phyloP scores from a whole-genome alignment of 331 rosid genomes.

The Rhamnella rubrinervis region DNA sequence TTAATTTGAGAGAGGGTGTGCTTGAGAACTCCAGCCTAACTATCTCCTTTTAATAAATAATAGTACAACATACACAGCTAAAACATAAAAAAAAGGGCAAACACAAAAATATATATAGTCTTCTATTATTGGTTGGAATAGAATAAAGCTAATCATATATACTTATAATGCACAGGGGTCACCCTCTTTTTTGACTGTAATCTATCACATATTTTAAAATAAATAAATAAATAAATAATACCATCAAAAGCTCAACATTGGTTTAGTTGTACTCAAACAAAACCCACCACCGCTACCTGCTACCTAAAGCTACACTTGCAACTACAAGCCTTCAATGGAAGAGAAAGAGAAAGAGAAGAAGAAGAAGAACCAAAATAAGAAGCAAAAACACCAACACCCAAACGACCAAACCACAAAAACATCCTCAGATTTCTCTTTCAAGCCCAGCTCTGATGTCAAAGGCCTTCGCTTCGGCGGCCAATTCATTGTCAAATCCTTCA shows the following conservation, averaged over 20 bases:
- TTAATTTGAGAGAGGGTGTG: neutral
- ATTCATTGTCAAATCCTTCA: constrained; percentile 87
- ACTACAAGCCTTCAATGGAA: constrained; percentile 44
- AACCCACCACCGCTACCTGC: constrained; percentile 22
- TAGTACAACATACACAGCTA: too few species aligned
- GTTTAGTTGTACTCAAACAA: constrained; percentile 24
- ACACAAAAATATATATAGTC: neutral
- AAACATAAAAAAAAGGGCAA: too few species aligned
- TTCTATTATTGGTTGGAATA: neutral
- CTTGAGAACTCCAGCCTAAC: constrained; percentile 1
- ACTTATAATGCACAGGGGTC: neutral
- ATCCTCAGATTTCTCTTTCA: constrained; percentile 88
- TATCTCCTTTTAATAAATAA: neutral
- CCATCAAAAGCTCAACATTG: constrained; percentile 22
- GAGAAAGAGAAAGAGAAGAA: constrained; percentile 67
- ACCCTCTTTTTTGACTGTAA: constrained; percentile 27
- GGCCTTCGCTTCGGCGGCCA: constrained; percentile 94
- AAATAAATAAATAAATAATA: neutral
- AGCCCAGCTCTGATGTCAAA: constrained; percentile 77
- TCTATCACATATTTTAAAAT: neutral
- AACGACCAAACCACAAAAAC: constrained; percentile 65
- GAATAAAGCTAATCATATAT: constrained; percentile 2
- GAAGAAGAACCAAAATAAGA: constrained; percentile 58
- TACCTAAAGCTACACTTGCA: neutral
- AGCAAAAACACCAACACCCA: constrained; percentile 86